Evolutionary conservation across 768 basidiomycete species (phyloP).

Genomic region (Dacryopinax primogenitus): DNA sequence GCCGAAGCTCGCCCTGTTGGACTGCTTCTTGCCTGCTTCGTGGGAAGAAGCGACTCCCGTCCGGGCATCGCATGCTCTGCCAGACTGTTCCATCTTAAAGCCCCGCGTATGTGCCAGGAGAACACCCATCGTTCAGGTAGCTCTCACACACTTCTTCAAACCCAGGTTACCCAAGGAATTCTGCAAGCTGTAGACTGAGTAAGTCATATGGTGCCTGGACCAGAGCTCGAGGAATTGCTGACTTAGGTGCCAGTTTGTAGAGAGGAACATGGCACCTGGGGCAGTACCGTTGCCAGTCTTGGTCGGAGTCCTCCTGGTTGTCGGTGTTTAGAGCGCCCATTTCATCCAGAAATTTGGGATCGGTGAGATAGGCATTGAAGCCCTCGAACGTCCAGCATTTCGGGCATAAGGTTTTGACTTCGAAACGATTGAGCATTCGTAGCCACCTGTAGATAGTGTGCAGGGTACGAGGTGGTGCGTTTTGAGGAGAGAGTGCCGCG

Average conservation of each 20-base stretch:
- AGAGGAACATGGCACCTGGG: background rate
- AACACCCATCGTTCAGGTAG: constrained; percentile 12
- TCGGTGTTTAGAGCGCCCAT: background rate
- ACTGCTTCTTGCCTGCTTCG: constrained; percentile 22
- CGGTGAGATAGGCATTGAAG: too few species aligned
- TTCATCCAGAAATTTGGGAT: background rate
- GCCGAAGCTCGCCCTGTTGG: constrained; percentile 24
- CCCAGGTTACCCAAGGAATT: constrained; percentile 14
- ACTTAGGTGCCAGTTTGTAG: background rate
- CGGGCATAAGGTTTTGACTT: too few species aligned
- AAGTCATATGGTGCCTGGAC: background rate
- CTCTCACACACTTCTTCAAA: constrained; percentile 21
- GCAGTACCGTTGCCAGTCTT: background rate
- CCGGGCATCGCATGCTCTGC: constrained; percentile 18
- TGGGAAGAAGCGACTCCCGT: constrained; percentile 25
- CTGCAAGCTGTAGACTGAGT: background rate
- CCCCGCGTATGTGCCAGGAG: constrained; percentile 19
- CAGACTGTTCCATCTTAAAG: constrained; percentile 26
- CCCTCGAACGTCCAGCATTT: too few species aligned
- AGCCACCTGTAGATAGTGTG: too few species aligned
- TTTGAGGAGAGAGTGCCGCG: too few species aligned
- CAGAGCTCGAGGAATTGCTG: background rate
- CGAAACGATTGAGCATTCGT: too few species aligned
- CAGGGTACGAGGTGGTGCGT: too few species aligned
- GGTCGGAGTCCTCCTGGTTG: background rate